phyloP scores from a whole-genome alignment of 345 rosid genomes.

The Aegle marmelos region DNA sequence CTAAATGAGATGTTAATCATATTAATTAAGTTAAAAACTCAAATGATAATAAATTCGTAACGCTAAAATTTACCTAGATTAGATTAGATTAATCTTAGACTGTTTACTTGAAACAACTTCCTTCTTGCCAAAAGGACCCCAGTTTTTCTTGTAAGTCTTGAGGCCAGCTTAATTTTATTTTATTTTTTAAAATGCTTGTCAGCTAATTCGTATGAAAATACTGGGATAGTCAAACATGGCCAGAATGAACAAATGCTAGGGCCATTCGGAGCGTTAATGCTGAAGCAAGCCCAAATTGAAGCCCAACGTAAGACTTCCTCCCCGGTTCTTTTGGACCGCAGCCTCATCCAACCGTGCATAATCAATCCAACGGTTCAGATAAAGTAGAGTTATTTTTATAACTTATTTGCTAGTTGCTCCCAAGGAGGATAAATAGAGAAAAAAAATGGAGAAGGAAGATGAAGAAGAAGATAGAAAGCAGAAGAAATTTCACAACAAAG shows the following conservation, averaged over 20 bases:
- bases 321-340: background rate
- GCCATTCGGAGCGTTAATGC: no score
- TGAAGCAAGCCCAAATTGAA: background rate
- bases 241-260: background rate
- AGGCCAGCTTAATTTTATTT: no score
- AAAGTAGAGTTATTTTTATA: background rate
- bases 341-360: constrained; percentile 1
- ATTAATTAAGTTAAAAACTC: no score
- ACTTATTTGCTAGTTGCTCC: background rate
- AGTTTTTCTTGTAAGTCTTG: no score
- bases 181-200: no score
- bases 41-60: no score
- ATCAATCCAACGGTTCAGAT: constrained; percentile 1
- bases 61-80: no score
- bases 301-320: background rate
- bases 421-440: background rate
- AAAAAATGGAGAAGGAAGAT: background rate
- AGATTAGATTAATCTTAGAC: no score
- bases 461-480: background rate
- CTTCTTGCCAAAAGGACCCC: no score
- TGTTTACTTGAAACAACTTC: no score
- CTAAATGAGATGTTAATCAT: no score
- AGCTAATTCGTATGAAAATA: no score
- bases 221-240: background rate
- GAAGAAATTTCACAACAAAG: background rate